Evolutionary conservation across 2,329 filamentous ascomycete species (phyloP).

Genomic region (Phialophora verrucosa): DNA sequence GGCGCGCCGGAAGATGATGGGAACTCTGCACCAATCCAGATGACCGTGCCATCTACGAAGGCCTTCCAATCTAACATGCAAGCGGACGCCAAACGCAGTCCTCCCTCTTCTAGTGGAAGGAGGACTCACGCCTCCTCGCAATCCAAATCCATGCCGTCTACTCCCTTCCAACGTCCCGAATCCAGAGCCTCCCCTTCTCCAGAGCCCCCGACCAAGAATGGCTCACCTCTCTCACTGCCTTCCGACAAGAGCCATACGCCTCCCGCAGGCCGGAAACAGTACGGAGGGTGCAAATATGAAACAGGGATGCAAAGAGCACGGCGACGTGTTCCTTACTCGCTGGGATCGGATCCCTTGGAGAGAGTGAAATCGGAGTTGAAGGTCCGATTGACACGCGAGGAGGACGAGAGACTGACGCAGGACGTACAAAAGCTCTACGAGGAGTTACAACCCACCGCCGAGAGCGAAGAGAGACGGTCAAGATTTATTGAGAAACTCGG

Average conservation of each 20-base stretch:
- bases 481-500: slow-evolving; percentile 86
- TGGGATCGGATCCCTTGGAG: slow-evolving; percentile 75
- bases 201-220: slow-evolving; percentile 70
- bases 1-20: slow-evolving; percentile 34
- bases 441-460: slow-evolving; percentile 77
- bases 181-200: slow-evolving; percentile 83
- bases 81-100: slow-evolving; percentile 5
- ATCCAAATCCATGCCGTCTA: slow-evolving; percentile 91
- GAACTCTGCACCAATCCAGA: slow-evolving; percentile 24
- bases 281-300: slow-evolving; percentile 82
- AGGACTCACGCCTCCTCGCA: slow-evolving; percentile 49
- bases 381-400: slow-evolving; percentile 70
- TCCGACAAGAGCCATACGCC: slow-evolving; percentile 82
- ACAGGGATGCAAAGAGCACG: slow-evolving; percentile 80
- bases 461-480: slow-evolving; percentile 76
- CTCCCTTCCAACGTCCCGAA: slow-evolving; percentile 85
- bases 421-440: slow-evolving; percentile 88
- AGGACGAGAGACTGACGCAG: slow-evolving; percentile 74
- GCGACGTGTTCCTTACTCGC: slow-evolving; percentile 87
- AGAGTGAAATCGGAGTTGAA: slow-evolving; percentile 74
- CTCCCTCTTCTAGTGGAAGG: slow-evolving; percentile 1
- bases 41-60: slow-evolving; percentile 31
- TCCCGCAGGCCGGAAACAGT: slow-evolving; percentile 69
- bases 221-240: slow-evolving; percentile 87
- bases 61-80: slow-evolving; percentile 25